These are phyloP conservation scores for Arthrinium puccinioides DNA, from an alignment of 2,329 filamentous ascomycete species.

Conservation along the genomic window DNA sequence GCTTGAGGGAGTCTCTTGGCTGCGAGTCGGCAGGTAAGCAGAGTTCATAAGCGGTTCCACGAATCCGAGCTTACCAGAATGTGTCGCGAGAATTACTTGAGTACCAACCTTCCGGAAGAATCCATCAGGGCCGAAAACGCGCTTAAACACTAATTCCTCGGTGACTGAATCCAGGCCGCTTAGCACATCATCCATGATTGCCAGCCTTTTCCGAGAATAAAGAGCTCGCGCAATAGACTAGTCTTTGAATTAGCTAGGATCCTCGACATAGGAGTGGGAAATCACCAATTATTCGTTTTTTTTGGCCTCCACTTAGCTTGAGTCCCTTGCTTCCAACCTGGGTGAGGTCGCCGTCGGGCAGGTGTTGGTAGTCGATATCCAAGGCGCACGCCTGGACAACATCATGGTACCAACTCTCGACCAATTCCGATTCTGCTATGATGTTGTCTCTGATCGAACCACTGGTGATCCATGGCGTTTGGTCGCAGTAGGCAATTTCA, in stretches of 20 bases:
- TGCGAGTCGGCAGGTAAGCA: not conserved
- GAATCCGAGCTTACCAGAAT: slow-evolving; percentile 1
- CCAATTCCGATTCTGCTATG: slow-evolving; percentile 6
- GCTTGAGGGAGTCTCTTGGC: slow-evolving; percentile 20
- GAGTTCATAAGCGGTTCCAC: not conserved
- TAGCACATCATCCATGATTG: slow-evolving; percentile 13
- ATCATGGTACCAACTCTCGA: slow-evolving; percentile 8
- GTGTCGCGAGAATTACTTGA: slow-evolving; percentile 20
- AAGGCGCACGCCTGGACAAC: slow-evolving; percentile 11
- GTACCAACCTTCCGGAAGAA: slow-evolving; percentile 9
- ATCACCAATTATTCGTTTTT: slow-evolving; percentile 7
- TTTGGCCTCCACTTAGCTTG: slow-evolving; percentile 21
- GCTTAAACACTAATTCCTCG: slow-evolving; percentile 6
- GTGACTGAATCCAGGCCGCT: slow-evolving; percentile 11
- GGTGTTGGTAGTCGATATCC: slow-evolving; percentile 6
- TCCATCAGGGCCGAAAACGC: slow-evolving; percentile 7
- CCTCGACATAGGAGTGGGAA: slow-evolving; percentile 6
- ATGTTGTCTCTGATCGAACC: slow-evolving; percentile 12
- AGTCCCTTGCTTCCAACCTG: slow-evolving; percentile 19
- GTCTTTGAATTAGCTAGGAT: not conserved
- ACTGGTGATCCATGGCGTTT: slow-evolving; percentile 12
- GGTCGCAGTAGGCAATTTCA: slow-evolving; percentile 11
- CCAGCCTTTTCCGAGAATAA: slow-evolving; percentile 8
- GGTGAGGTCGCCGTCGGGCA: slow-evolving; percentile 17
- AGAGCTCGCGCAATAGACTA: slow-evolving; percentile 13